Percentiles rank a stretch among this genome's conserved stretches.
Evolutionary conservation across 2,329 filamentous ascomycete species (phyloP).

Genomic region (Neonectria coccinea): DNA sequence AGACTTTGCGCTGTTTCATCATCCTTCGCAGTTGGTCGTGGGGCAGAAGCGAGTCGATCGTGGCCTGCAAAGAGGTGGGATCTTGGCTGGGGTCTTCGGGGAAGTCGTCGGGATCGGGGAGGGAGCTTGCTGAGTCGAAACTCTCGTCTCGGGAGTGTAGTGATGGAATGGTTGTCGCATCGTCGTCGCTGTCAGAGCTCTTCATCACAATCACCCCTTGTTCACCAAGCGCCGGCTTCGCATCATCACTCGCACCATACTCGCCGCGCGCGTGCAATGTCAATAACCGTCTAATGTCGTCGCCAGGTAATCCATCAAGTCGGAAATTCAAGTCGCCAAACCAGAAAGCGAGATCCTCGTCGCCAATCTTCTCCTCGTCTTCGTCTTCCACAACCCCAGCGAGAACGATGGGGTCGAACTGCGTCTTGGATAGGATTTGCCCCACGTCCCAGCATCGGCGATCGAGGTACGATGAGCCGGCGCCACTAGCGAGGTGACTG

Average conservation of each 20-base stretch:
- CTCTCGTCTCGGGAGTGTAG: conserved; percentile 50
- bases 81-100: conserved; percentile 77
- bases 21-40: conserved; percentile 87
- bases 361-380: conserved; percentile 75
- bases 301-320: conserved; percentile 86
- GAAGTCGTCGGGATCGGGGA: conserved; percentile 76
- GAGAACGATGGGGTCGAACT: conserved; percentile 79
- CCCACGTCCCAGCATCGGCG: conserved; percentile 89
- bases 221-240: conserved; percentile 54
- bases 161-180: conserved; percentile 52
- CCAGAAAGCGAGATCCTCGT: conserved; percentile 96
- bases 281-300: conserved; percentile 87
- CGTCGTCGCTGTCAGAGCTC: conserved; percentile 60
- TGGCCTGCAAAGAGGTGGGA: conserved; percentile 88
- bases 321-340: conserved; percentile 97
- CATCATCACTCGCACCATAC: conserved; percentile 68
- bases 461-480: conserved; percentile 81
- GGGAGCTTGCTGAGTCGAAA: conserved; percentile 55
- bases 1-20: conserved; percentile 80
- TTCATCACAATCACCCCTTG: conserved; percentile 64
- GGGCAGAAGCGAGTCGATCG: conserved; percentile 84
- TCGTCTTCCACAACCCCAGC: conserved; percentile 74
- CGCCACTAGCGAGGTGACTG: conserved; percentile 88
- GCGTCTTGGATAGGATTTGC: conserved; percentile 80
- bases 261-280: conserved; percentile 85